These are phyloP conservation scores for Begonia peltatifolia DNA, from an alignment of 306 rosid genomes.

Conservation along the genomic window DNA sequence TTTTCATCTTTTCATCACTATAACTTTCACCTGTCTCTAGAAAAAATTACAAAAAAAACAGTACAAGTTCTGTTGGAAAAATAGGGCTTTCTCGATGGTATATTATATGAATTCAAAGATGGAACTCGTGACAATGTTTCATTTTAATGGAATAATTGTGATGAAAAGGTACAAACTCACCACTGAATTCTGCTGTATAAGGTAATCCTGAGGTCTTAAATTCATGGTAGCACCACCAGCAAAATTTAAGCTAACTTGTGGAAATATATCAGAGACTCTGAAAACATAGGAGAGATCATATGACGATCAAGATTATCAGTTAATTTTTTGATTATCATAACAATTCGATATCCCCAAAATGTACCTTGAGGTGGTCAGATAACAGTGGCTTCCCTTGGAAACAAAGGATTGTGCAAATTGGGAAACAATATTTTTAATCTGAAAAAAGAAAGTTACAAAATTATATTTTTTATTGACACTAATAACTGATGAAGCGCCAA, in stretches of 20 bases:
- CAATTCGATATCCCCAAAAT: conserved; percentile 1
- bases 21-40: too few relatives aligned
- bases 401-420: conserved; percentile 42
- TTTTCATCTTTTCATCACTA: background rate
- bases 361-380: conserved; percentile 54
- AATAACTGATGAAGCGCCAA: background rate
- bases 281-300: background rate
- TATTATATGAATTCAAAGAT: too few relatives aligned
- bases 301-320: background rate
- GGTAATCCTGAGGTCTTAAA: conserved; percentile 86
- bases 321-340: background rate
- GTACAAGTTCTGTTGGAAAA: too few relatives aligned
- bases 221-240: conserved; percentile 63
- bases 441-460: conserved; percentile 8
- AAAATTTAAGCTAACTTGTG: conserved; percentile 84
- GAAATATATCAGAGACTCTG: conserved; percentile 71
- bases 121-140: too few relatives aligned
- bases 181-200: conserved; percentile 60
- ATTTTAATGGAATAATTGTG: background rate
- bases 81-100: too few relatives aligned
- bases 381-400: conserved; percentile 67
- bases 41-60: too few relatives aligned
- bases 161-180: conserved; percentile 33
- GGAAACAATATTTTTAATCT: conserved; percentile 51
- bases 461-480: too few relatives aligned